These are phyloP conservation scores for Eucalyptus erythrocorys DNA, from an alignment of 345 rosid genomes.

Conservation along the genomic window DNA sequence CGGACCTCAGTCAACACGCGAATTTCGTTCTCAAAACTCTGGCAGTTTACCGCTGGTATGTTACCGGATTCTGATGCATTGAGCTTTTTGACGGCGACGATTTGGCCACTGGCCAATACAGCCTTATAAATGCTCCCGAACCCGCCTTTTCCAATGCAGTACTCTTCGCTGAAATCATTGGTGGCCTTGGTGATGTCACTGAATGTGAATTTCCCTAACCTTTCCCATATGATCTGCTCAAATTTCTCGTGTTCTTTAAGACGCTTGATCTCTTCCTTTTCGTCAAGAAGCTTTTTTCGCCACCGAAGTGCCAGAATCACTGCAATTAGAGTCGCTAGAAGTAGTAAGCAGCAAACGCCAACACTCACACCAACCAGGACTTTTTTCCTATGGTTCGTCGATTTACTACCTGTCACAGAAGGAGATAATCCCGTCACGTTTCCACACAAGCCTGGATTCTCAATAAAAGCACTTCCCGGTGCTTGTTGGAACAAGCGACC, in stretches of 20 bases:
- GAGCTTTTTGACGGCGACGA: too few species aligned
- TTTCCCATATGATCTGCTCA: too few species aligned
- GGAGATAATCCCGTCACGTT: slow-evolving; percentile 17
- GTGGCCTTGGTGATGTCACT: too few species aligned
- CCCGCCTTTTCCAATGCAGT: too few species aligned
- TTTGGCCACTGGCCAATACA: too few species aligned
- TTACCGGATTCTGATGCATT: too few species aligned
- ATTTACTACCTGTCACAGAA: slow-evolving; percentile 7
- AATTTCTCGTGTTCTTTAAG: not conserved
- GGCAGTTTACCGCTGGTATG: too few species aligned
- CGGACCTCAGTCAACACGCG: too few species aligned
- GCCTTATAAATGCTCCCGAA: too few species aligned
- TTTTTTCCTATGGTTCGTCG: slow-evolving; percentile 5
- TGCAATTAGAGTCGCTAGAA: slow-evolving; percentile 11
- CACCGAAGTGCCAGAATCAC: slow-evolving; percentile 7
- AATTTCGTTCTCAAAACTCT: too few species aligned
- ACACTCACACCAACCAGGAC: slow-evolving; percentile 16
- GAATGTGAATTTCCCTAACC: too few species aligned
- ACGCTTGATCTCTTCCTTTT: slow-evolving; percentile 17
- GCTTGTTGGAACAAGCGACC: slow-evolving; percentile 25
- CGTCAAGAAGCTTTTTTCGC: not conserved
- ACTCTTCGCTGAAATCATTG: too few species aligned
- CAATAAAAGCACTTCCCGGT: slow-evolving; percentile 17
- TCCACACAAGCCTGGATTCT: slow-evolving; percentile 53
- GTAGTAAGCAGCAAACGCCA: slow-evolving; percentile 13